phyloP scores from a whole-genome alignment of 2,329 filamentous ascomycete genomes.

The Nemania serpens region DNA sequence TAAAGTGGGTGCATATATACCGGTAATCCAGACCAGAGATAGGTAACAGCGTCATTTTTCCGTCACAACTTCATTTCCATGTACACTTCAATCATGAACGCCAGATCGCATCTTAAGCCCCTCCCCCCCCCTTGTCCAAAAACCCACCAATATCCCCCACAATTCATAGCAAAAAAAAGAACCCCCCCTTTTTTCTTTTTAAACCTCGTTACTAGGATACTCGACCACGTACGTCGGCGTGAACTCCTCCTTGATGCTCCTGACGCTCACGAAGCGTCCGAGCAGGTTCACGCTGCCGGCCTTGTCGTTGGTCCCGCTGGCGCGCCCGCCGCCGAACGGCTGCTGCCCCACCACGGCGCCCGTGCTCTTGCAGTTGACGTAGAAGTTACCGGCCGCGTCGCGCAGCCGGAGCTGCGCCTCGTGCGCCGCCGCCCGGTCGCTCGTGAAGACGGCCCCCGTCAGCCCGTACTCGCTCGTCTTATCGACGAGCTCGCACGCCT shows the following conservation, averaged over 20 bases:
- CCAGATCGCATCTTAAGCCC: too few species aligned
- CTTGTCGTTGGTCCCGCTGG: slow-evolving; percentile 75
- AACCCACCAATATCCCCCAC: too few species aligned
- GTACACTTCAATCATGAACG: too few species aligned
- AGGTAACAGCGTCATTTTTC: too few species aligned
- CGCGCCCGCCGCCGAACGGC: slow-evolving; percentile 70
- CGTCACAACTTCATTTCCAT: too few species aligned
- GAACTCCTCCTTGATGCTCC: slow-evolving; percentile 79
- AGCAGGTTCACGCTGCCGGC: slow-evolving; percentile 68
- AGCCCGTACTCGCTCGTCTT: slow-evolving; percentile 75
- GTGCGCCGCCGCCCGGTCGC: slow-evolving; percentile 67
- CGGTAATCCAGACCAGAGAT: too few species aligned
- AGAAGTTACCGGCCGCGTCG: slow-evolving; percentile 81
- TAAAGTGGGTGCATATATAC: too few species aligned
- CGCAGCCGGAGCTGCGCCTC: slow-evolving; percentile 72
- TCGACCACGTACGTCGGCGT: slow-evolving; percentile 62
- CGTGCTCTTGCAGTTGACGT: slow-evolving; percentile 83
- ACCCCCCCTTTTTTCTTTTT: slow-evolving; percentile 20
- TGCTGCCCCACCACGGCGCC: slow-evolving; percentile 75
- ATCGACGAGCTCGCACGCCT: slow-evolving; percentile 68
- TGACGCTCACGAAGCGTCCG: slow-evolving; percentile 67
- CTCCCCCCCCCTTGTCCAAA: too few species aligned
- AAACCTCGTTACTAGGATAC: slow-evolving; percentile 75
- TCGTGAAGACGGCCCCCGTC: slow-evolving; percentile 76
- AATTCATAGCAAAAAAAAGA: too few species aligned